Evolutionary conservation across 768 basidiomycete genomes (phyloP).

Genomic region (Phanerodontia chrysosporium): DNA sequence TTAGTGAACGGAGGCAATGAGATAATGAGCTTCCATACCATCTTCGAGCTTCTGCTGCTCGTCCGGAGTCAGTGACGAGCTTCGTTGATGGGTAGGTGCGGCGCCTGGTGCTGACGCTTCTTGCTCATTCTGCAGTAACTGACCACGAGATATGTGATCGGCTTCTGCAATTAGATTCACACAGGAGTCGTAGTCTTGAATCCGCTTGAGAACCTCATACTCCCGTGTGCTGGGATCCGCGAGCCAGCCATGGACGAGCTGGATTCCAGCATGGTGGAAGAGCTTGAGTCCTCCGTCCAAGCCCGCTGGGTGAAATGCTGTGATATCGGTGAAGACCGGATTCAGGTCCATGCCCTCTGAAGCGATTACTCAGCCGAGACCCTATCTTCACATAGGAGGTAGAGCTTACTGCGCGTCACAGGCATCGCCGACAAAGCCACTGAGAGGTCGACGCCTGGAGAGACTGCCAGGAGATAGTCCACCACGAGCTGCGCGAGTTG

Average conservation of each 20-base stretch:
- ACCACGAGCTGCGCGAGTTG: conserved; percentile 80
- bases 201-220: conserved; percentile 44
- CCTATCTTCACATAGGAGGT: neutral
- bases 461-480: conserved; percentile 66
- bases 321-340: conserved; percentile 69
- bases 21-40: conserved; percentile 40
- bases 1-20: neutral
- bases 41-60: conserved; percentile 63
- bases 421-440: conserved; percentile 69
- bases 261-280: conserved; percentile 77
- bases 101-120: conserved; percentile 1
- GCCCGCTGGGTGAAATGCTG: conserved; percentile 61
- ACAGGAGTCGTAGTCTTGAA: conserved; percentile 70
- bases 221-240: conserved; percentile 67
- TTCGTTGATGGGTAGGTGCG: conserved; percentile 3
- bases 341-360: conserved; percentile 88
- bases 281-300: conserved; percentile 77
- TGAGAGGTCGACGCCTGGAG: conserved; percentile 59
- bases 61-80: conserved; percentile 35
- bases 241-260: conserved; percentile 87
- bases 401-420: conserved; percentile 45
- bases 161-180: conserved; percentile 75
- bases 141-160: conserved; percentile 65
- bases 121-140: conserved; percentile 38
- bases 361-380: neutral